Evolutionary conservation across 2,329 filamentous ascomycete genomes (phyloP).

Genomic region (Arthrobotrys pseudoclavata): DNA sequence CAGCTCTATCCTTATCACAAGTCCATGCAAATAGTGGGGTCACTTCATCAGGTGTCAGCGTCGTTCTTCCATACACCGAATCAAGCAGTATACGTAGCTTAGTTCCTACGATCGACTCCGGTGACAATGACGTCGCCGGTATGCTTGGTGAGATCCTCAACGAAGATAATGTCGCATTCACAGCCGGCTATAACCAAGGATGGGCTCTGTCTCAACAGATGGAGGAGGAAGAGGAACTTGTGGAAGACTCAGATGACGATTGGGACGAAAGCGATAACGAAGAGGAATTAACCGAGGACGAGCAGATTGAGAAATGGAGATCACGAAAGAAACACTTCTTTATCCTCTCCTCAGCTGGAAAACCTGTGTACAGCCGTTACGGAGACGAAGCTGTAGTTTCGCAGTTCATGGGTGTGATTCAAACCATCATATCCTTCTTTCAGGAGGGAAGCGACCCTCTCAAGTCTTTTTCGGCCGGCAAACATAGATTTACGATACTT

Average conservation of each 20-base stretch:
- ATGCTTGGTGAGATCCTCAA: slow-evolving; percentile 64
- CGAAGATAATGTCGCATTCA: slow-evolving; percentile 61
- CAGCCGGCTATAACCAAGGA: slow-evolving; percentile 42
- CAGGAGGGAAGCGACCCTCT: slow-evolving; percentile 80
- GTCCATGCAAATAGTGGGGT: slow-evolving; percentile 53
- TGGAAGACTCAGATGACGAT: slow-evolving; percentile 62
- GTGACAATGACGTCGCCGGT: slow-evolving; percentile 63
- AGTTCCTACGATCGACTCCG: slow-evolving; percentile 62
- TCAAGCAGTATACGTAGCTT: slow-evolving; percentile 62
- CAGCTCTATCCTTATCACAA: slow-evolving; percentile 56
- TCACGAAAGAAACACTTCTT: slow-evolving; percentile 96
- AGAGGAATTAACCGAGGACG: slow-evolving; percentile 67
- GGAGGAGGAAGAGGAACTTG: slow-evolving; percentile 55
- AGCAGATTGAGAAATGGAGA: slow-evolving; percentile 81
- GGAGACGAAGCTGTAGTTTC: slow-evolving; percentile 91
- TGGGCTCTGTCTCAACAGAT: slow-evolving; percentile 51
- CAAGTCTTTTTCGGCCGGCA: slow-evolving; percentile 86
- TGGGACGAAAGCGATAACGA: slow-evolving; percentile 63
- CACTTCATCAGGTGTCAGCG: slow-evolving; percentile 44
- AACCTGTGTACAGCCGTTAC: slow-evolving; percentile 96
- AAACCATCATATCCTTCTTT: slow-evolving; percentile 98
- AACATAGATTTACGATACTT: slow-evolving; percentile 85
- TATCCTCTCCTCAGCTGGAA: slow-evolving; percentile 94
- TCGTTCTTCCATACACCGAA: slow-evolving; percentile 57
- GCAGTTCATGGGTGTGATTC: slow-evolving; percentile 92